These are phyloP conservation scores for Russula emetica DNA, from an alignment of 768 basidiomycete genomes.

Conservation along the genomic window DNA sequence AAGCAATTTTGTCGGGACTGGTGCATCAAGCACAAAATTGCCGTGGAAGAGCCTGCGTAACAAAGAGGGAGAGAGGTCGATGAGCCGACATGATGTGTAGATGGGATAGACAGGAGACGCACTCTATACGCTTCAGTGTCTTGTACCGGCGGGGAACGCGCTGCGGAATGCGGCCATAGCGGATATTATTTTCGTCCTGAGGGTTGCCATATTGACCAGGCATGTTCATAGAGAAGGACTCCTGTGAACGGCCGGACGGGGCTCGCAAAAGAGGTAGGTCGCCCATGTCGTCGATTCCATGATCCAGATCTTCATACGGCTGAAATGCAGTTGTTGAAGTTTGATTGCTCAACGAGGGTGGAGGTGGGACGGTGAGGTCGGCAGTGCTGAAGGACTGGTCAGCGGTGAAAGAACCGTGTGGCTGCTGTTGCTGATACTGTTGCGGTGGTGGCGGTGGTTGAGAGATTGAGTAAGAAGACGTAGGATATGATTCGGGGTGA, in stretches of 20 bases:
- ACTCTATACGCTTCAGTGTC: constrained; percentile 91
- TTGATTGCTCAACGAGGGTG: constrained; percentile 21
- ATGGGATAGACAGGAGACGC: constrained; percentile 34
- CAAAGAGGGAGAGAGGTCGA: background rate
- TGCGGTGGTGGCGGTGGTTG: constrained; percentile 18
- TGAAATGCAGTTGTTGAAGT: constrained; percentile 20
- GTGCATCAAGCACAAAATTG: constrained; percentile 87
- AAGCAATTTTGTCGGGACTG: constrained; percentile 87
- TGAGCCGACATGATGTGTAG: background rate
- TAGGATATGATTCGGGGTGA: constrained; percentile 21
- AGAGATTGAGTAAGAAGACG: constrained; percentile 20
- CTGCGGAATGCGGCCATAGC: constrained; percentile 89
- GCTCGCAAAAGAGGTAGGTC: constrained; percentile 61
- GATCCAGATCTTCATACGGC: constrained; percentile 34
- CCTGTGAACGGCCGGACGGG: constrained; percentile 25
- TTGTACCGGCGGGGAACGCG: constrained; percentile 86
- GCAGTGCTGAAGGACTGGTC: constrained; percentile 13
- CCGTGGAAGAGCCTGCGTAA: constrained; percentile 72
- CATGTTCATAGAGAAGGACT: constrained; percentile 34
- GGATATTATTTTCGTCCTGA: constrained; percentile 53
- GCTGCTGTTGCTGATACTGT: background rate
- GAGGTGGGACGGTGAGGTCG: constrained; percentile 24
- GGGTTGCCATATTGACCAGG: constrained; percentile 43
- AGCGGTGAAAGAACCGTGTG: background rate
- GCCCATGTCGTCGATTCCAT: constrained; percentile 45